Conservation (phyloP, 2,329 filamentous ascomycete genomes). For the Exophiala sideris region DNA sequence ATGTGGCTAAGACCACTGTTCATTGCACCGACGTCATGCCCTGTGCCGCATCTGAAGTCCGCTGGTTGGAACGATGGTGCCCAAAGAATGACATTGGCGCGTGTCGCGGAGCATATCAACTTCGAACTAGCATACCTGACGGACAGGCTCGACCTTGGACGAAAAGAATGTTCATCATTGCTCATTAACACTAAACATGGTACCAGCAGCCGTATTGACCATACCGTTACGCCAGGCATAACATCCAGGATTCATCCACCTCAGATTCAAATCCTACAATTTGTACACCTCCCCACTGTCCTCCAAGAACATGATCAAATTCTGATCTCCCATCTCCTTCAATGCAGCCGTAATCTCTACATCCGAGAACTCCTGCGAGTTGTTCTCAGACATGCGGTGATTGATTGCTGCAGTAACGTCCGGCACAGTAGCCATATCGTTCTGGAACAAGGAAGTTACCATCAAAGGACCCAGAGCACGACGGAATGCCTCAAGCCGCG, state of each 20-base stretch:
- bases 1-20: too few species aligned
- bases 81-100: too few species aligned
- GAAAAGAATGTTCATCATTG: not conserved
- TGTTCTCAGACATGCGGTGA: constrained; percentile 50
- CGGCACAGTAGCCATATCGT: constrained; percentile 75
- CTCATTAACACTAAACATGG: not conserved
- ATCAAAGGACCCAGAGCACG: constrained; percentile 78
- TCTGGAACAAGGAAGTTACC: constrained; percentile 76
- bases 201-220: not conserved
- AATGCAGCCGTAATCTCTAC: constrained; percentile 75
- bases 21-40: too few species aligned
- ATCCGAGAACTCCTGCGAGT: constrained; percentile 62
- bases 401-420: constrained; percentile 79
- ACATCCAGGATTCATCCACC: not conserved
- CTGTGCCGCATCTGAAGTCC: too few species aligned
- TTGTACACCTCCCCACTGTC: constrained; percentile 27
- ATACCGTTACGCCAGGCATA: not conserved
- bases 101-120: not conserved
- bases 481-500: constrained; percentile 70
- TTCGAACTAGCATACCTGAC: not conserved
- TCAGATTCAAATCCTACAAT: constrained; percentile 15
- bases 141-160: not conserved
- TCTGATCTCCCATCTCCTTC: constrained; percentile 73
- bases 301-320: constrained; percentile 76
- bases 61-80: too few species aligned